Conservation (phyloP, 306 rosid genomes). For the Ceratonia siliqua region DNA sequence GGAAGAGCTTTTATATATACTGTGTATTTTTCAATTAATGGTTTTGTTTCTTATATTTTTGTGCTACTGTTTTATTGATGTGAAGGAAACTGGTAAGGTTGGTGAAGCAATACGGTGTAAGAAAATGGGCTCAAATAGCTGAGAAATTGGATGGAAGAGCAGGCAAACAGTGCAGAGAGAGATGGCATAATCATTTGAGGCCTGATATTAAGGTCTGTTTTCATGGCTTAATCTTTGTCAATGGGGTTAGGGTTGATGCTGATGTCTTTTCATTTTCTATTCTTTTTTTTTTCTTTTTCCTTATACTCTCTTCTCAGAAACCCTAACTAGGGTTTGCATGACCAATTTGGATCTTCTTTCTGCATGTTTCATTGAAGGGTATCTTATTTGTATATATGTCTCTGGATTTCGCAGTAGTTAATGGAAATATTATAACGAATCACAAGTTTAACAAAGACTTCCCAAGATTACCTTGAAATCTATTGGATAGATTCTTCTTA, state of each 20-base stretch:
- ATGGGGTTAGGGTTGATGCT: neutral
- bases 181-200: conserved; percentile 97
- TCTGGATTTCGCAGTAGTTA: too few species aligned
- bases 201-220: conserved; percentile 85
- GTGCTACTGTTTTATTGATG: neutral
- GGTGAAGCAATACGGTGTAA: conserved; percentile 78
- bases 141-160: conserved; percentile 77
- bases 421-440: neutral
- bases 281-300: neutral
- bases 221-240: neutral
- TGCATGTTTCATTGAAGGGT: neutral
- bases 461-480: conserved; percentile 4
- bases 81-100: conserved; percentile 60
- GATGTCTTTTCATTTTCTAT: neutral
- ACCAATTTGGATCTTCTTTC: neutral
- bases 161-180: conserved; percentile 93
- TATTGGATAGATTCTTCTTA: neutral
- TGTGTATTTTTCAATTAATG: too few species aligned
- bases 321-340: neutral
- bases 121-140: conserved; percentile 90
- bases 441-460: neutral
- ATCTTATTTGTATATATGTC: too few species aligned
- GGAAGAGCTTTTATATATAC: too few species aligned
- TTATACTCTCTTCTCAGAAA: neutral
- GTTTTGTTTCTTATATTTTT: too few species aligned